Evolutionary conservation across 352 stramenopile genomes (phyloP), one percentile per base, ranked within the genome.

Genomic region (Phytophthora sp.): DNA sequence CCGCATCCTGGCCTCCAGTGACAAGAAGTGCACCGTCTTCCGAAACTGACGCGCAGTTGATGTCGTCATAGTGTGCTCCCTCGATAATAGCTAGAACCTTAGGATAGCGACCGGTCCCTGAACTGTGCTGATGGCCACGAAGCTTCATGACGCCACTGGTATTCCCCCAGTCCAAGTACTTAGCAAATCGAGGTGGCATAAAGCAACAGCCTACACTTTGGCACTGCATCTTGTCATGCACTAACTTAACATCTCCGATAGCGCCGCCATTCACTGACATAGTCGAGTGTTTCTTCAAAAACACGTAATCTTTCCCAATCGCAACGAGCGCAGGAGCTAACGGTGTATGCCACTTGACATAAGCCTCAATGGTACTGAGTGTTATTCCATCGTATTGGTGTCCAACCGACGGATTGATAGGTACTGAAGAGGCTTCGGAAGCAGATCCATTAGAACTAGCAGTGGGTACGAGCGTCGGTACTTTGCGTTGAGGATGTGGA

Each of bases 241-340:
- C 57, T 4, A 89, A 21, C 24, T 80, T 77, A 9, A 92, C 73
- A 47, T 91, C 84, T 0, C 86, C 80, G 16, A 92, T 64, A 0
- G 77, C 52, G 2, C 69, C 67, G 24, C 86, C 80, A 4, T 76
- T 50, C 13, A 75, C 42, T 3, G 70, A 57, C 13, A 70, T 23
- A 8, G 55, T 24, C 0, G 74, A 62, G 7, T 75, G 58, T 21
- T 92, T 92, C 53, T 86, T 89, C 2, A 94, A 46, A 18, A 90
- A 86, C 0, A 90, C 82, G 15, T 91, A 94, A 26, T 91, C 84
- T 31, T 94, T 92, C 4, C 86, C 84, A 29, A 94, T 89, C 0
- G 83, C 79, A 4, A 94, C 74, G 0, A 94, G 65, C 12, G 86
- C 71, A 5, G 86, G 86, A 0, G 86, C 82, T 16, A 94, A 66